These are phyloP conservation scores for Ceratobasidium theobromae DNA, from an alignment of 1,284 basidiomycete species.

Conservation along the genomic window DNA sequence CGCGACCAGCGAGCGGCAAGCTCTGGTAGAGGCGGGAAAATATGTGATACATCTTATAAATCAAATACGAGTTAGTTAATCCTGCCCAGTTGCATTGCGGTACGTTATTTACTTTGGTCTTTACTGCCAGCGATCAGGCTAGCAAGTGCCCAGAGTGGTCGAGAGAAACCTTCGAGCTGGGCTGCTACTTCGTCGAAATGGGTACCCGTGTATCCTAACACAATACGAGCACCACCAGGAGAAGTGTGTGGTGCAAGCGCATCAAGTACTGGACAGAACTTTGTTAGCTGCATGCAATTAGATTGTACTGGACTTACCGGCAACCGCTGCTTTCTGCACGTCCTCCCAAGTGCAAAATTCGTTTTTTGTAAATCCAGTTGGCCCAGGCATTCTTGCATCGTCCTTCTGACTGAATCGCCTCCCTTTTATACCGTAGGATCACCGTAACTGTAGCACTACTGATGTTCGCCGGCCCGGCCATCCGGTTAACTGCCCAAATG, in stretches of 20 bases:
- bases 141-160: conserved; percentile 74
- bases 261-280: conserved; percentile 54
- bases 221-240: conserved; percentile 68
- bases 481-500: conserved; percentile 1
- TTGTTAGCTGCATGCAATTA: not conserved
- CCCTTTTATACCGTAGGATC: no score
- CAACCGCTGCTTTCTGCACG: conserved; percentile 6
- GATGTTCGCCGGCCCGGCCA: not conserved
- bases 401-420: not conserved
- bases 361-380: conserved; percentile 21
- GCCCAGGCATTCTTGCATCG: conserved; percentile 4
- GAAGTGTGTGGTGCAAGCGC: conserved; percentile 69
- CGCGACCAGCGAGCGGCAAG: conserved; percentile 58
- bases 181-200: conserved; percentile 75
- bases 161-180: conserved; percentile 72
- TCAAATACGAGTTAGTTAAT: not conserved
- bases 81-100: not conserved
- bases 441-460: no score
- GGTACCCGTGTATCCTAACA: conserved; percentile 69
- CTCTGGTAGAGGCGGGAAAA: conserved; percentile 2
- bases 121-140: conserved; percentile 63
- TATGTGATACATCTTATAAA: conserved; percentile 16
- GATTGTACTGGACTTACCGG: conserved; percentile 3
- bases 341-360: conserved; percentile 24
- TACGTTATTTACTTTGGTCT: conserved; percentile 49